Evolutionary conservation across 805 yeast genomes (phyloP).

Genomic region (Lachancea waltii): DNA sequence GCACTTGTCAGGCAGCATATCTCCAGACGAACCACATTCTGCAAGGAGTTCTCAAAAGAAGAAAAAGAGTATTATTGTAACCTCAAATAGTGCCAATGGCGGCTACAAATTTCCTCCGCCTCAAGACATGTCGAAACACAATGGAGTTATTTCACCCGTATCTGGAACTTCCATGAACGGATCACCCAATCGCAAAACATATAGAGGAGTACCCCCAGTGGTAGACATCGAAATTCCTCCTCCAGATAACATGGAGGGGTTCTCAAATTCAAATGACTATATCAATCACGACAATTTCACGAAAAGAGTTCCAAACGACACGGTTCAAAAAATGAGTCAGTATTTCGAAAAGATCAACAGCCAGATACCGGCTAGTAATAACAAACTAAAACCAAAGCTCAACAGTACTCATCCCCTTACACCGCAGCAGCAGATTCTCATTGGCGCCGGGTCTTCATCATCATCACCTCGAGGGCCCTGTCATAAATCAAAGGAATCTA

Average conservation of each 20-base stretch:
- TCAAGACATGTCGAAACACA: not conserved
- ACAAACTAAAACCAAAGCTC: not conserved
- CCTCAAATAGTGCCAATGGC: conserved; percentile 29
- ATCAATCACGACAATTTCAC: conserved; percentile 3
- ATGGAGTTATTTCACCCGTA: conserved; percentile 13
- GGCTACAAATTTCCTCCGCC: conserved; percentile 34
- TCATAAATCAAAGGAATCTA: conserved; percentile 25
- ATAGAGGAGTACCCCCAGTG: not conserved
- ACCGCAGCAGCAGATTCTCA: conserved; percentile 9
- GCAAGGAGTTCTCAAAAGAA: not conserved
- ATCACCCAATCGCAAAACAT: conserved; percentile 14
- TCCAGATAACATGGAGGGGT: conserved; percentile 3
- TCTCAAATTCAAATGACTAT: conserved; percentile 2
- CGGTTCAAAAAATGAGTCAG: conserved; percentile 8
- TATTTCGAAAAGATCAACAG: conserved; percentile 7
- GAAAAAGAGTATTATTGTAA: conserved; percentile 22
- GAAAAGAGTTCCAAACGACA: not conserved
- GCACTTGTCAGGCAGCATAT: conserved; percentile 8
- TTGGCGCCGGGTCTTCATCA: conserved; percentile 3
- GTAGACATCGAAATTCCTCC: not conserved
- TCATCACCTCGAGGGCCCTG: conserved; percentile 10
- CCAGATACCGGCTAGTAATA: not conserved
- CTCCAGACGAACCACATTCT: conserved; percentile 3
- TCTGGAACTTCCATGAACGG: conserved; percentile 26
- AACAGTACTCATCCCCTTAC: conserved; percentile 7